These are phyloP conservation scores for Parathielavia hyrcaniae DNA, from an alignment of 495 filamentous ascomycete species.

Conservation along the genomic window DNA sequence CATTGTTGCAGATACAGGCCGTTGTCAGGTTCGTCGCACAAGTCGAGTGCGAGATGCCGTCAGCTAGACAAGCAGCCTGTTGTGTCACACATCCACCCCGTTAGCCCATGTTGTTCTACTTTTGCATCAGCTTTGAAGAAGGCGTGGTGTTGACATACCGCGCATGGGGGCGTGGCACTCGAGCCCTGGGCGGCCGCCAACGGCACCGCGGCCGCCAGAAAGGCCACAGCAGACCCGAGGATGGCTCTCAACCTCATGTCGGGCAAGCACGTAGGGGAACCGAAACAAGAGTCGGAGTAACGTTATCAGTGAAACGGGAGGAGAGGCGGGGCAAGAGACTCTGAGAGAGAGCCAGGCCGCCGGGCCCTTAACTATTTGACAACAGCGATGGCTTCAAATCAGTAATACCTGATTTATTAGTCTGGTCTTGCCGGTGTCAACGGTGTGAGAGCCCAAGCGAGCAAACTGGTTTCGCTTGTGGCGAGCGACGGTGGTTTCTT, in stretches of 20 bases:
- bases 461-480: no score
- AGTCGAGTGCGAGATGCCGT: not conserved
- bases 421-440: no score
- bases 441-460: no score
- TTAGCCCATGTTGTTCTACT: not conserved
- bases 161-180: conserved; percentile 1
- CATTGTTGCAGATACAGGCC: conserved; percentile 7
- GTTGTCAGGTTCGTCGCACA: conserved; percentile 4
- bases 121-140: no score
- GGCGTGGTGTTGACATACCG: not conserved
- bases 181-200: not conserved
- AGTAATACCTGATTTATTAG: no score
- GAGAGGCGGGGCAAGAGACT: not conserved
- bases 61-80: conserved; percentile 1
- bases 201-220: conserved; percentile 10
- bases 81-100: not conserved
- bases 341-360: no score
- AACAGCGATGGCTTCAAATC: no score
- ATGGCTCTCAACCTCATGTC: conserved; percentile 1
- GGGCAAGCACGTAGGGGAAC: not conserved
- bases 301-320: not conserved
- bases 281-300: not conserved
- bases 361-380: no score
- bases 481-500: no score
- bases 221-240: not conserved